Evolutionary conservation across 1,284 basidiomycete genomes (phyloP).

Genomic region (Phellopilus nigrolimitatus): DNA sequence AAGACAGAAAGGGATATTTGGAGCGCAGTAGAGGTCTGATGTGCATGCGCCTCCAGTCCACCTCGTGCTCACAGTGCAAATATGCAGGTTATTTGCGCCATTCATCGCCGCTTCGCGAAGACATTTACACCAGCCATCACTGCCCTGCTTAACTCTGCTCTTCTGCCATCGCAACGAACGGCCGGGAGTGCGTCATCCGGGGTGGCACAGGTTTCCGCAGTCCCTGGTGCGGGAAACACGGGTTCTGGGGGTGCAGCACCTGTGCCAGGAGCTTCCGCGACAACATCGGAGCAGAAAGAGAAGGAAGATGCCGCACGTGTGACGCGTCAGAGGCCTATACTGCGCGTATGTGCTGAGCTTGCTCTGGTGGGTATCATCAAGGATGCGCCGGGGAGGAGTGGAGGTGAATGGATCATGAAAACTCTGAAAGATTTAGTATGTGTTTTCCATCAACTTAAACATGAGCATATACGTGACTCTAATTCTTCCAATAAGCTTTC

Average conservation of each 20-base stretch:
- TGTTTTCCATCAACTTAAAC: slow-evolving; percentile 19
- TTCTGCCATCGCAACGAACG: slow-evolving; percentile 60
- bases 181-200: slow-evolving; percentile 18
- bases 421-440: slow-evolving; percentile 76
- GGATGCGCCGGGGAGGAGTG: slow-evolving; percentile 61
- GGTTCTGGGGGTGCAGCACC: background rate
- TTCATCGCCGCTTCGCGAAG: slow-evolving; percentile 85
- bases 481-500: slow-evolving; percentile 54
- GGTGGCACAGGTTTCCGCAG: background rate
- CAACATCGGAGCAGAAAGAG: slow-evolving; percentile 80
- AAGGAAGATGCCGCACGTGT: slow-evolving; percentile 87
- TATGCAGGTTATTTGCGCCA: slow-evolving; percentile 74
- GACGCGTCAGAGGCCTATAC: slow-evolving; percentile 75
- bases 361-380: slow-evolving; percentile 81
- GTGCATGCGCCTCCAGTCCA: background rate
- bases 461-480: no score
- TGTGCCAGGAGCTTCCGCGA: slow-evolving; percentile 42
- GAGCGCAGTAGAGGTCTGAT: slow-evolving; percentile 82
- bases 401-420: slow-evolving; percentile 86
- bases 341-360: slow-evolving; percentile 87
- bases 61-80: slow-evolving; percentile 13
- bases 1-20: slow-evolving; percentile 88
- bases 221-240: slow-evolving; percentile 20
- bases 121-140: slow-evolving; percentile 75
- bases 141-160: slow-evolving; percentile 56